phyloP scores from a whole-genome alignment of 176 grass and related monocot species.

The Hyparrhenia diplandra region DNA sequence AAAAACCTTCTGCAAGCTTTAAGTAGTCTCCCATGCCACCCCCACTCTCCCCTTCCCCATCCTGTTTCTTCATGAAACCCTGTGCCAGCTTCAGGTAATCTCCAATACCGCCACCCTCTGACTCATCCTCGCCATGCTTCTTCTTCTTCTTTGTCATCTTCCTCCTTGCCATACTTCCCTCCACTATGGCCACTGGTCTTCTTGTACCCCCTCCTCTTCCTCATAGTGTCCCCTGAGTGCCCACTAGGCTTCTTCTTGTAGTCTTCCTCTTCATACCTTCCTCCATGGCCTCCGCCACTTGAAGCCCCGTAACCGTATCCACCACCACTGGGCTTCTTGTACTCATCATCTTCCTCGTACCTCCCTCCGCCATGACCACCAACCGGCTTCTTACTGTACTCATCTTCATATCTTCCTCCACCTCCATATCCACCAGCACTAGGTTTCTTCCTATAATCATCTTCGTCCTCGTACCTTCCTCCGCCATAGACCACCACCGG shows the following conservation, averaged over 20 bases:
- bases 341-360: slow-evolving; percentile 31
- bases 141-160: slow-evolving; percentile 43
- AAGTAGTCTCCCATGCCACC: slow-evolving; percentile 55
- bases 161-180: slow-evolving; percentile 42
- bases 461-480: slow-evolving; percentile 38
- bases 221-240: slow-evolving; percentile 29
- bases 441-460: slow-evolving; percentile 39
- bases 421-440: slow-evolving; percentile 28
- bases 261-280: slow-evolving; percentile 35
- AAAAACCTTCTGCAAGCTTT: slow-evolving; percentile 77
- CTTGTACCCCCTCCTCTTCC: slow-evolving; percentile 42
- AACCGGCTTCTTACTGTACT: slow-evolving; percentile 32
- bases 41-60: slow-evolving; percentile 40
- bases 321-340: slow-evolving; percentile 34
- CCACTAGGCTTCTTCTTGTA: slow-evolving; percentile 45
- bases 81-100: slow-evolving; percentile 74
- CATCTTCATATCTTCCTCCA: slow-evolving; percentile 37
- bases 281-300: slow-evolving; percentile 31
- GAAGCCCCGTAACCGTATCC: slow-evolving; percentile 37
- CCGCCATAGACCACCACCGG: slow-evolving; percentile 34
- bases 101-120: slow-evolving; percentile 49
- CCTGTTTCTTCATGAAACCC: slow-evolving; percentile 70
- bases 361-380: slow-evolving; percentile 32
- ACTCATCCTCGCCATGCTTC: slow-evolving; percentile 32
- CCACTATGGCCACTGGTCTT: slow-evolving; percentile 42